These are phyloP conservation scores for Colletotrichum orbiculare DNA, from an alignment of 2,329 filamentous ascomycete genomes.

Conservation along the genomic window DNA sequence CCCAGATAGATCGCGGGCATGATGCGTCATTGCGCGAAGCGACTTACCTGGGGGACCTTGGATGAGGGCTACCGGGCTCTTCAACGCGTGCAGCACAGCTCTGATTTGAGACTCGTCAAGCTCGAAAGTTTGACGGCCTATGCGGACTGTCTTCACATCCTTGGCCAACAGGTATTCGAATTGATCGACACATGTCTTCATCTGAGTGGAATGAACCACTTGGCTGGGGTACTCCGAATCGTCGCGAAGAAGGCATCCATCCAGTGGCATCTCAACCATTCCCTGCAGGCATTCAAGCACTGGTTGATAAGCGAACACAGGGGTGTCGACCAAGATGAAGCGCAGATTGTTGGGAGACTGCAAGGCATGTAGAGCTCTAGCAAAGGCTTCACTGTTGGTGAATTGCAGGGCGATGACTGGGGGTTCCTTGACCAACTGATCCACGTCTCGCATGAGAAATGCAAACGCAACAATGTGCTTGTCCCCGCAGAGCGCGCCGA, in stretches of 20 bases:
- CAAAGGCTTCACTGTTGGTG: conserved; percentile 55
- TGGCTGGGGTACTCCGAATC: not conserved
- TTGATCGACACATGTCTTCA: not conserved
- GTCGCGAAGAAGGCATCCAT: conserved; percentile 60
- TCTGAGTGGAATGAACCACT: not conserved
- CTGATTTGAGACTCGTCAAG: conserved; percentile 61
- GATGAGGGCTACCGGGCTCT: conserved; percentile 67
- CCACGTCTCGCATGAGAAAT: conserved; percentile 62
- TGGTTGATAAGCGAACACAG: conserved; percentile 77
- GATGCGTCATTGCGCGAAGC: not conserved
- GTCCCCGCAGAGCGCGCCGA: conserved; percentile 69
- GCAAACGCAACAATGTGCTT: conserved; percentile 69
- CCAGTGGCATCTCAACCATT: conserved; percentile 66
- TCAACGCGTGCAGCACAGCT: conserved; percentile 66
- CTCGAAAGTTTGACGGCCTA: conserved; percentile 26
- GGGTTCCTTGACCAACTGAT: conserved; percentile 53
- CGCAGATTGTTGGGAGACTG: conserved; percentile 44
- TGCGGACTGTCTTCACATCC: not conserved
- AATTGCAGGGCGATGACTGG: conserved; percentile 65
- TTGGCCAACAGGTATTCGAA: not conserved
- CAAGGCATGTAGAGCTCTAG: conserved; percentile 58
- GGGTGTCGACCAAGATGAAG: conserved; percentile 71
- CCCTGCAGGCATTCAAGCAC: conserved; percentile 69
- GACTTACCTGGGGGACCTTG: conserved; percentile 76
- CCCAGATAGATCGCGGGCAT: no score